Conservation (phyloP, 2,329 filamentous ascomycete genomes). For the Sporothrix euskadiensis region DNA sequence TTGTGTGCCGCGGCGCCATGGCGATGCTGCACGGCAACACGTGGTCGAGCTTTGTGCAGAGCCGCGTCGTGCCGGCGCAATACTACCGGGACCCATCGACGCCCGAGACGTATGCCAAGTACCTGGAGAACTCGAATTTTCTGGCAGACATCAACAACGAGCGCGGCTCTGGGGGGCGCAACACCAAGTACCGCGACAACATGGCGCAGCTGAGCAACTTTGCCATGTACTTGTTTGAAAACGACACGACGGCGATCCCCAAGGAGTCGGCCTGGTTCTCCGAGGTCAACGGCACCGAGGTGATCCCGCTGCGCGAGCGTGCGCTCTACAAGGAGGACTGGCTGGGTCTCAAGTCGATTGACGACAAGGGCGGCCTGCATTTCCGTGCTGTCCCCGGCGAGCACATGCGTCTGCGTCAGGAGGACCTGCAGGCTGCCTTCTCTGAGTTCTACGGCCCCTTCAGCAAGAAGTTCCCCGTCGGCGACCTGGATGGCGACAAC, state of each 20-base stretch:
- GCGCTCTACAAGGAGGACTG: constrained; percentile 86
- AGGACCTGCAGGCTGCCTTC: constrained; percentile 67
- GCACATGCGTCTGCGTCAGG: constrained; percentile 78
- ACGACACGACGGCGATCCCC: constrained; percentile 83
- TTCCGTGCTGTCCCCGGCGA: constrained; percentile 72
- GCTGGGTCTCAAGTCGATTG: constrained; percentile 79
- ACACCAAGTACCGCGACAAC: constrained; percentile 69
- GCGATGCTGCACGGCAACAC: constrained; percentile 75
- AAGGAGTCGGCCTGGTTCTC: constrained; percentile 91
- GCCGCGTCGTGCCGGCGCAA: constrained; percentile 82
- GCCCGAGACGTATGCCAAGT: constrained; percentile 68
- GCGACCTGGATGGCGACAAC: neutral
- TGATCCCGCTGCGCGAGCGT: constrained; percentile 67
- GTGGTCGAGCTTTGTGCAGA: constrained; percentile 78
- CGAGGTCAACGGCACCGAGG: constrained; percentile 73
- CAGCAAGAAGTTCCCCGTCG: constrained; percentile 43
- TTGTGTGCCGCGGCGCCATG: constrained; percentile 78
- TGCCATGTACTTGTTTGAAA: constrained; percentile 85
- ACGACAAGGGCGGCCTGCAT: constrained; percentile 73
- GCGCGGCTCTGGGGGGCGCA: constrained; percentile 63
- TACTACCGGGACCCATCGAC: constrained; percentile 75
- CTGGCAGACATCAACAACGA: constrained; percentile 97
- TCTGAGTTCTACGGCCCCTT: constrained; percentile 63
- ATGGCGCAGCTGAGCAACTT: constrained; percentile 71
- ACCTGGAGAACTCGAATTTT: constrained; percentile 81